Evolutionary conservation across 192 early-diverging fungal genomes (phyloP).

Genomic region (Coemansia sp.): DNA sequence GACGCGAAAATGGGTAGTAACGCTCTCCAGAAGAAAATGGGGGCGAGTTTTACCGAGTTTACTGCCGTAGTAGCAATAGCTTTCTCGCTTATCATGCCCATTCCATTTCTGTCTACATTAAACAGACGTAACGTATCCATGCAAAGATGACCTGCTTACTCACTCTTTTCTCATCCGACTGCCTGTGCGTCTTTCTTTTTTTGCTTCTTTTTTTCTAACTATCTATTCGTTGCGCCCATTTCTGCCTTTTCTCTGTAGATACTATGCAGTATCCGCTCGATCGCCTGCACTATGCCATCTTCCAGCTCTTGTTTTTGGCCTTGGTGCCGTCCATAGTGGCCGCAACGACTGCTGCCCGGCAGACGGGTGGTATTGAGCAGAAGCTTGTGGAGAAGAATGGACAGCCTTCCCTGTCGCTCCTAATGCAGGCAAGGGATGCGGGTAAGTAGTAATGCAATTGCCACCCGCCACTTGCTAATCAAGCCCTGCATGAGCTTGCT

Average conservation of each 20-base stretch:
- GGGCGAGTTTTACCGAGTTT: slow-evolving; percentile 17
- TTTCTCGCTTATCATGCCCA: slow-evolving; percentile 25
- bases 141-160: not conserved
- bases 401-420: not conserved
- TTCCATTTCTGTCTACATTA: slow-evolving; percentile 34
- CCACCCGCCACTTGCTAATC: not conserved
- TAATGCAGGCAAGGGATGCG: not conserved
- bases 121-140: slow-evolving; percentile 32
- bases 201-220: not conserved
- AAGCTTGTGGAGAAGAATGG: not conserved
- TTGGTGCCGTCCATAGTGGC: slow-evolving; percentile 11
- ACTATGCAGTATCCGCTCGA: slow-evolving; percentile 40
- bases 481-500: not conserved
- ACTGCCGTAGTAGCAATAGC: slow-evolving; percentile 23
- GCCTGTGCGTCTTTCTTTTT: not conserved
- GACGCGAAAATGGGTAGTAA: not conserved
- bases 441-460: slow-evolving; percentile 2
- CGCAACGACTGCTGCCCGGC: not conserved
- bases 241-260: slow-evolving; percentile 19
- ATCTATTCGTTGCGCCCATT: not conserved
- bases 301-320: slow-evolving; percentile 37
- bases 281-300: slow-evolving; percentile 41
- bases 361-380: not conserved
- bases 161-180: not conserved
- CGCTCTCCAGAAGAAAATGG: not conserved